Evolutionary conservation across 495 filamentous ascomycete genomes (phyloP), one percentile per base, ranked within the genome.

Genomic region (Glutinoglossum americanum): DNA sequence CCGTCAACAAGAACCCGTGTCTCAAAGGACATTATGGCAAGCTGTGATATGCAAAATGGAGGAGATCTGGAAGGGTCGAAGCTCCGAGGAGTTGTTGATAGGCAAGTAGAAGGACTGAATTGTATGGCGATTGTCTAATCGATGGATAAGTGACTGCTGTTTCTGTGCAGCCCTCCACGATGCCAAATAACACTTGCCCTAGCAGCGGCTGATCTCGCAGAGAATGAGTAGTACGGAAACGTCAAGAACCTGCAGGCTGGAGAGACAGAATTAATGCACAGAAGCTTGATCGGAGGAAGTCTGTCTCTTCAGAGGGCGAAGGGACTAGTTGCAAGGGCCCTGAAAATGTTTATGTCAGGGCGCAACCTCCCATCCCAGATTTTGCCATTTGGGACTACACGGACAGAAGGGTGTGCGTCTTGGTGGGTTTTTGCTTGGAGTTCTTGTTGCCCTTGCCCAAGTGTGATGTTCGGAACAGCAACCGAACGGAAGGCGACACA

Each of bases 1-100:
- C 79, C 78, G 60, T 80, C 70, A 28, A 74, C 70, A 4, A 80
- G 62, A 21, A 77, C 72, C 54, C 69, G 76, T 21, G 75, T 78
- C 56, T 78, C 55, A 33, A 57, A 30, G 17, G 54, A 59, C 55
- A 57, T 59, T 19, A 13, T 6, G 17, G 41, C 41, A 21, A 19
- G 28, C 2, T 5, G 19, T 19, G 17, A 4, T 28, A 23, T 28
- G 28, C 5, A 7, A 19, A 27, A 7, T 32, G 17, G 4, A 37
- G 28, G 51, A 32, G 15, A 23, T 19, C 5, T 17, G 33, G 51
- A 54, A 54, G 51, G 19, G 28, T 32, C 17, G 51, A 27, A n/a
- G 33, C 5, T 28, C 21, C 15, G 19, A 1, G 21, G 11, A 27
- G 26, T 8, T 28, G 51, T 28, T 32, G 33, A n/a, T 8, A 27